Evolutionary conservation across 1,139 yeast genomes (phyloP).

Genomic region (Geotrichum restrictum): DNA sequence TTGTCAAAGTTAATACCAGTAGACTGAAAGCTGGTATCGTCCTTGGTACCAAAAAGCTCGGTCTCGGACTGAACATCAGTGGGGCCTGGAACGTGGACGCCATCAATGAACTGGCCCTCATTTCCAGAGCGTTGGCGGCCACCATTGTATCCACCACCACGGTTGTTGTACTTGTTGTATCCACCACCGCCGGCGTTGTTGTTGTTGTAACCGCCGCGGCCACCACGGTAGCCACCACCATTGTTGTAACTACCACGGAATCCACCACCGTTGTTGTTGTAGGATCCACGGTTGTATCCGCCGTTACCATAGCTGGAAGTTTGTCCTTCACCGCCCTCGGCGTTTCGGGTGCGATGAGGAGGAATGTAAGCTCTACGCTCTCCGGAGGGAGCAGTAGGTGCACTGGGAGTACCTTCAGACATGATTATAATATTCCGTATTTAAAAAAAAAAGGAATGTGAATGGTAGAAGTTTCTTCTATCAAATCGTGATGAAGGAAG

Average conservation of each 20-base stretch:
- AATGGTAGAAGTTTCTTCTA: constrained; percentile 9
- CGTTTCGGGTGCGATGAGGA: constrained; percentile 18
- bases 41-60: constrained; percentile 83
- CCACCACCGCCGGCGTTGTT: constrained; percentile 40
- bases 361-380: constrained; percentile 20
- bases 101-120: constrained; percentile 75
- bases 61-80: constrained; percentile 66
- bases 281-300: constrained; percentile 9
- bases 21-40: constrained; percentile 77
- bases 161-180: constrained; percentile 30
- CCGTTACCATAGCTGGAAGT: too few relatives aligned
- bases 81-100: constrained; percentile 82
- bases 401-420: constrained; percentile 17
- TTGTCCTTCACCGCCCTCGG: constrained; percentile 5
- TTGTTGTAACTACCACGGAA: constrained; percentile 2
- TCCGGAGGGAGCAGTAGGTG: constrained; percentile 10
- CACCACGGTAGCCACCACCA: constrained; percentile 13
- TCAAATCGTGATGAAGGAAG: constrained; percentile 1
- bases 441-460: background rate
- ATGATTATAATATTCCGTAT: constrained; percentile 6
- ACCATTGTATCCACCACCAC: constrained; percentile 38
- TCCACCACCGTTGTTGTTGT: constrained; percentile 6
- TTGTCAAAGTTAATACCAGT: constrained; percentile 98
- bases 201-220: constrained; percentile 35
- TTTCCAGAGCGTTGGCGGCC: constrained; percentile 41